A percentile compares a stretch with the other conserved stretches of the same genome.
phyloP scores from a whole-genome alignment of 371 early-diverging fungal species.

The Synchytrium microbalum region DNA sequence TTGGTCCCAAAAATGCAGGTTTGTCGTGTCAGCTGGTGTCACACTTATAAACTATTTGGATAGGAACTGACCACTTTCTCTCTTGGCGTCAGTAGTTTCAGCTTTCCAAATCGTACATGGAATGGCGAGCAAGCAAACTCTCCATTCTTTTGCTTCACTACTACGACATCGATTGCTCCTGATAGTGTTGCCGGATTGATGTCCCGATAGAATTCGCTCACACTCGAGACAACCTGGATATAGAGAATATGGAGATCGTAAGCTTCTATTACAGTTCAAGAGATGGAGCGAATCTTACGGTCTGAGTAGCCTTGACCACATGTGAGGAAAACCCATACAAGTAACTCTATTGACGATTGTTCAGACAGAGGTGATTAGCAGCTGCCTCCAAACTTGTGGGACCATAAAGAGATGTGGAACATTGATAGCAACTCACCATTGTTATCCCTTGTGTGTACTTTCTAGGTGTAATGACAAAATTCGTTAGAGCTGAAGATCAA shows the following conservation, averaged over 20 bases:
- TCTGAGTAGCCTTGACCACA: neutral
- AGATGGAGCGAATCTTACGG: neutral
- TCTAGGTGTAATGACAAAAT: too few species aligned
- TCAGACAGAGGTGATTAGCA: too few species aligned
- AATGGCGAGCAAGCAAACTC: conserved; percentile 89
- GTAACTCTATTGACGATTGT: too few species aligned
- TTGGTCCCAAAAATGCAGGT: conserved; percentile 4
- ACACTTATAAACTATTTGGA: too few species aligned
- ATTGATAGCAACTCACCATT: too few species aligned
- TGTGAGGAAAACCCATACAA: too few species aligned
- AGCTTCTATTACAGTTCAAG: neutral
- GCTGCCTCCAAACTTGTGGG: too few species aligned
- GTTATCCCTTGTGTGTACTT: too few species aligned
- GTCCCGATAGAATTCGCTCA: conserved; percentile 90
- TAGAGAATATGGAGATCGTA: neutral
- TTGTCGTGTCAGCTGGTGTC: too few species aligned
- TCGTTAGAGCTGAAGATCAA: too few species aligned
- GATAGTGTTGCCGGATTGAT: conserved; percentile 96
- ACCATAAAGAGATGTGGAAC: too few species aligned
- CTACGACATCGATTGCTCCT: conserved; percentile 98
- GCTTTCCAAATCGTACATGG: conserved; percentile 97
- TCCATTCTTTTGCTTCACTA: conserved; percentile 77
- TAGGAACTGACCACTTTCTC: conserved; percentile 65
- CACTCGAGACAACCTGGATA: conserved; percentile 52
- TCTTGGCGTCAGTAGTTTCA: conserved; percentile 80